Conservation (phyloP, 2,329 filamentous ascomycete species). For the Neodidymelliopsis sp. region DNA sequence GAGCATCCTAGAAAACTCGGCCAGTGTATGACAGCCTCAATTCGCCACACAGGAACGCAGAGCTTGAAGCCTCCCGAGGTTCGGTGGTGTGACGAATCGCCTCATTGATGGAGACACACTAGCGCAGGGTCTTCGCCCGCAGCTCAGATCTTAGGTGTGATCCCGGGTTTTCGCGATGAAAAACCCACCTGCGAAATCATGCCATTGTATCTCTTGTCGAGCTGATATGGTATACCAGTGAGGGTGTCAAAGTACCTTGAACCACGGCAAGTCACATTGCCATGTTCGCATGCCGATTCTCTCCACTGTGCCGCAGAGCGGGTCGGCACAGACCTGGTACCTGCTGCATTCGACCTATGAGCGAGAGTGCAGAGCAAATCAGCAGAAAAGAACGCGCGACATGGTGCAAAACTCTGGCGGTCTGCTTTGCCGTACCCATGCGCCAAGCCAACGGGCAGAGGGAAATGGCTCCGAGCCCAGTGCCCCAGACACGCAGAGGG, state of each 20-base stretch:
- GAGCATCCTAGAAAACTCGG: slow-evolving; percentile 11
- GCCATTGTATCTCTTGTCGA: not conserved
- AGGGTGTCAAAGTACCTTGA: not conserved
- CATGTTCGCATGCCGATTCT: not conserved
- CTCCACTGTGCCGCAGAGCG: slow-evolving; percentile 10
- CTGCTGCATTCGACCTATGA: slow-evolving; percentile 21
- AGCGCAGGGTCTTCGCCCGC: slow-evolving; percentile 8
- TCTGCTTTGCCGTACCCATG: slow-evolving; percentile 30
- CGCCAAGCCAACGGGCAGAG: slow-evolving; percentile 32
- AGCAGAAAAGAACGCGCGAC: slow-evolving; percentile 26
- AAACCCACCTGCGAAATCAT: not conserved
- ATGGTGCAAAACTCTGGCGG: slow-evolving; percentile 41
- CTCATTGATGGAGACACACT: slow-evolving; percentile 6
- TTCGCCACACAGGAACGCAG: slow-evolving; percentile 18
- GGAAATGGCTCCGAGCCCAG: slow-evolving; percentile 30
- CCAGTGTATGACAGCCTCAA: slow-evolving; percentile 11
- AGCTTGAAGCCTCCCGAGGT: slow-evolving; percentile 5
- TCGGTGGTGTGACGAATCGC: slow-evolving; percentile 6
- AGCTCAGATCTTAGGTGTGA: slow-evolving; percentile 3
- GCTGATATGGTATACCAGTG: not conserved
- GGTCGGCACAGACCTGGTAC: slow-evolving; percentile 17
- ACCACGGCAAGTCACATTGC: not conserved
- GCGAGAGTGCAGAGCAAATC: slow-evolving; percentile 20
- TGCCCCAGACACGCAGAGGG: slow-evolving; percentile 23
- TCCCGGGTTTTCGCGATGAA: slow-evolving; percentile 13